Evolutionary conservation across 352 stramenopile genomes (phyloP).

Genomic region (Globisporangium abappressorium): DNA sequence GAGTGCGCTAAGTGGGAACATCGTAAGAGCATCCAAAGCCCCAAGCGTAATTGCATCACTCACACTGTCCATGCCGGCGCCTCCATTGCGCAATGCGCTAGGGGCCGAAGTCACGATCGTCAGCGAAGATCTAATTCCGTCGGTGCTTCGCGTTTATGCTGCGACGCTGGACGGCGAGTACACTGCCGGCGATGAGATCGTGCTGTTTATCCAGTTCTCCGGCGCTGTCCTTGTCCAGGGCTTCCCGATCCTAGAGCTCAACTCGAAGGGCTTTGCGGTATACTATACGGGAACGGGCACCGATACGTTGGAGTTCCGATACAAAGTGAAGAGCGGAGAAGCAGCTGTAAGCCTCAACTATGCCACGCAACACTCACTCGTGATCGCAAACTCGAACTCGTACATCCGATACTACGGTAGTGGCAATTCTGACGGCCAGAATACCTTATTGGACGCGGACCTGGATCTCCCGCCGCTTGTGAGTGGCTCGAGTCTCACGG

Average conservation of each 20-base stretch:
- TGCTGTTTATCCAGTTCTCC: slow-evolving; percentile 55
- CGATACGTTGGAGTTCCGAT: slow-evolving; percentile 54
- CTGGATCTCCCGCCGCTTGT: slow-evolving; percentile 32
- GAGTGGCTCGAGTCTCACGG: slow-evolving; percentile 29
- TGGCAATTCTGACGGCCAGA: not conserved
- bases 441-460: slow-evolving; percentile 27
- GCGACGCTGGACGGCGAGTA: slow-evolving; percentile 49
- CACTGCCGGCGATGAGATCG: slow-evolving; percentile 55
- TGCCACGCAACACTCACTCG: slow-evolving; percentile 37
- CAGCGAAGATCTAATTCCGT: slow-evolving; percentile 30
- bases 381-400: slow-evolving; percentile 18
- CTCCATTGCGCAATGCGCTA: slow-evolving; percentile 6
- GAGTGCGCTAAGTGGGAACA: slow-evolving; percentile 31
- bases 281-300: slow-evolving; percentile 52
- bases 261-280: slow-evolving; percentile 53
- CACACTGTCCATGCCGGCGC: slow-evolving; percentile 26
- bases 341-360: slow-evolving; percentile 47
- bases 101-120: slow-evolving; percentile 30
- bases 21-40: slow-evolving; percentile 39
- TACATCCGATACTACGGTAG: slow-evolving; percentile 9
- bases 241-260: slow-evolving; percentile 54
- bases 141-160: slow-evolving; percentile 37
- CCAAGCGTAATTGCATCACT: slow-evolving; percentile 28
- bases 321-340: slow-evolving; percentile 54
- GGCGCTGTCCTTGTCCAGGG: slow-evolving; percentile 47